Evolutionary conservation across 805 yeast species (phyloP).

Genomic region (Ogataea pilisensis): DNA sequence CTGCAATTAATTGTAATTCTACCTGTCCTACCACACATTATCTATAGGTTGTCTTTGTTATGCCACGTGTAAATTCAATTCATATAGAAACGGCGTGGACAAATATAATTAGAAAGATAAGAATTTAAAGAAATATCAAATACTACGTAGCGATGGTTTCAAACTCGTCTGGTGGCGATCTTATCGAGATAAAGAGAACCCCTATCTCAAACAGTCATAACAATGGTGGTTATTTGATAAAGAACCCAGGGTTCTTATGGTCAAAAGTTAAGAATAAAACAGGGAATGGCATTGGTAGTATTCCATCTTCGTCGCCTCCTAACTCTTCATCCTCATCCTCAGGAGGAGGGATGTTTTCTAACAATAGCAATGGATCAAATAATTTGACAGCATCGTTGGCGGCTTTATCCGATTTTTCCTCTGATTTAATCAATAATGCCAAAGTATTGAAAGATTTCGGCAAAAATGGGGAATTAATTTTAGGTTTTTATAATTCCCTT

Average conservation of each 20-base stretch:
- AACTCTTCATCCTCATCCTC: no score
- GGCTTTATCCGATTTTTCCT: not conserved
- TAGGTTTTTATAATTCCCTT: slow-evolving; percentile 25
- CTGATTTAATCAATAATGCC: not conserved
- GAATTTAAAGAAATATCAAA: no score
- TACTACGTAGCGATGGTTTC: no score
- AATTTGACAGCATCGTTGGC: not conserved
- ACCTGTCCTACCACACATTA: no score
- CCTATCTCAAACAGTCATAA: slow-evolving; percentile 1
- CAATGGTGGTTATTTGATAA: slow-evolving; percentile 7
- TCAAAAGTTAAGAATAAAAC: slow-evolving; percentile 11
- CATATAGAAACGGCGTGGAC: no score
- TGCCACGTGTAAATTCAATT: no score
- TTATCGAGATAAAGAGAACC: not conserved
- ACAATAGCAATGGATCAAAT: not conserved
- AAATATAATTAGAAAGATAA: no score
- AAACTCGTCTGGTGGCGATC: not conserved
- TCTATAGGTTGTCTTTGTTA: no score
- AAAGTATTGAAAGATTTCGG: slow-evolving; percentile 30
- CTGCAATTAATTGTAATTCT: no score
- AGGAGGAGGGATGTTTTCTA: not conserved
- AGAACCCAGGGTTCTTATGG: slow-evolving; percentile 15
- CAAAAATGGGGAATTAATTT: slow-evolving; percentile 34
- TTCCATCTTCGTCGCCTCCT: not conserved
- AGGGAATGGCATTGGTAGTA: not conserved